Evolutionary conservation across 1,284 basidiomycete species (phyloP), one percentile per base, ranked within the genome.

Genomic region (Cutaneotrichosporon mucoides): DNA sequence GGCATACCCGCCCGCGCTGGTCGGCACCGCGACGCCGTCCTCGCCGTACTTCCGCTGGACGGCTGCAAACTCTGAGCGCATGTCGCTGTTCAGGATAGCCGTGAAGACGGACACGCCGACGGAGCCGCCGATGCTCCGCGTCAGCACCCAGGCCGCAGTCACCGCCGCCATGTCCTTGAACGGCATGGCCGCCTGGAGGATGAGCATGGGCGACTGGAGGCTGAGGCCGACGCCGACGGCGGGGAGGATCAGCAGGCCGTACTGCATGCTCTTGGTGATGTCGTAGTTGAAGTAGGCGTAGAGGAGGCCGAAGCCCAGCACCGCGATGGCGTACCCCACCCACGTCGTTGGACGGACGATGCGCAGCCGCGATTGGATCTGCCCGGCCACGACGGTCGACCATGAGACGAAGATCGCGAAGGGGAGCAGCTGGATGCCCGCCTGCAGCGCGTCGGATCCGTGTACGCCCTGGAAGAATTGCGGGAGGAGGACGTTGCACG

Each of bases 121-220:
- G 34, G 65, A 65, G 37, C 37, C 74, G n/a, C 69, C 73, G 7
- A 75, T 60, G 7, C 67, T 67, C 12, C 75, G 56, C 0, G 70
- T 66, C 7, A 76, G 62, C 9, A 66, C 51, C 66, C 67, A 75
- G n/a, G n/a, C n/a, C 5, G 73, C 74, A 6, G 67, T 78, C 2
- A 70, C 64, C 1, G 74, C 70, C 11, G 75, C 76, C 74, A 78
- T 75, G 40, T 78, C 77, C 55, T 72, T 70, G 35, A 70, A 42
- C 9, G 76, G 76, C 74, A 78, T 75, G 1, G 74, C 68, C 1
- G 75, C 73, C 64, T 77, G 74, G 5, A 76, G 48, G 47, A 72
- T 63, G 15, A 75, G n/a, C 55, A 76, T 66, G 1, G 73, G 73
- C 1, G 66, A 64, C 44, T 67, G 65, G 13, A 76, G 63, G 15